phyloP scores from a whole-genome alignment of 345 rosid genomes.

The Chamaenerion angustifolium region DNA sequence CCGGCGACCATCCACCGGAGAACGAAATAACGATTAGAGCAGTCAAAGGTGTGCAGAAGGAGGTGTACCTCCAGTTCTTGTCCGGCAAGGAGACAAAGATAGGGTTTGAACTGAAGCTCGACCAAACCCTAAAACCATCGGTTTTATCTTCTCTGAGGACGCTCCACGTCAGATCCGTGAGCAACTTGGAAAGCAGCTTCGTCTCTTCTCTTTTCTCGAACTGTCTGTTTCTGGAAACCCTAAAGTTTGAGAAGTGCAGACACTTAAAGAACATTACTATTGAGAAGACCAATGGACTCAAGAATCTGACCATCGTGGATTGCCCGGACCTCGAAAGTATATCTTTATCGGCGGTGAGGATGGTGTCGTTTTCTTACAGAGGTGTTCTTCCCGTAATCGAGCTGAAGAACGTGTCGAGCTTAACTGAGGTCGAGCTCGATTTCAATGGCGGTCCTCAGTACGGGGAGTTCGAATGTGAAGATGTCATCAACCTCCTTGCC shows the following conservation, averaged over 20 bases:
- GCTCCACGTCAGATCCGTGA: slow-evolving; percentile 7
- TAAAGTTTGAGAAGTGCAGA: slow-evolving; percentile 3
- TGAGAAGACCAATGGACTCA: not conserved
- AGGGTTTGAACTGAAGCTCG: no score
- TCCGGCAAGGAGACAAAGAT: no score
- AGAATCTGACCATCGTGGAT: slow-evolving; percentile 2
- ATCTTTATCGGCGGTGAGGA: not conserved
- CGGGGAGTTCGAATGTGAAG: slow-evolving; percentile 9
- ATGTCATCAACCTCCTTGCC: slow-evolving; percentile 3
- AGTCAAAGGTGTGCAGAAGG: no score
- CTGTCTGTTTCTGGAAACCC: slow-evolving; percentile 1
- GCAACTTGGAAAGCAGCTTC: not conserved
- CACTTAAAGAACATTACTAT: slow-evolving; percentile 1
- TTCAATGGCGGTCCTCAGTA: not conserved
- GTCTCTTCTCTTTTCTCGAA: slow-evolving; percentile 3
- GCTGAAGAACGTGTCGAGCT: slow-evolving; percentile 3
- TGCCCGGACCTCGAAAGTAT: slow-evolving; percentile 3
- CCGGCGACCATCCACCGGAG: no score
- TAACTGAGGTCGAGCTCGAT: slow-evolving; percentile 6
- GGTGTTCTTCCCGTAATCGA: slow-evolving; percentile 5
- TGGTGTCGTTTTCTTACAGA: slow-evolving; percentile 3
- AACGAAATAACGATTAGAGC: no score
- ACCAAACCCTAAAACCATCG: no score
- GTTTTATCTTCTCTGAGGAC: not conserved
- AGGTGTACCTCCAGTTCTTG: no score